Evolutionary conservation across 768 basidiomycete species (phyloP).

Genomic region (Nevesoporus exiguus): DNA sequence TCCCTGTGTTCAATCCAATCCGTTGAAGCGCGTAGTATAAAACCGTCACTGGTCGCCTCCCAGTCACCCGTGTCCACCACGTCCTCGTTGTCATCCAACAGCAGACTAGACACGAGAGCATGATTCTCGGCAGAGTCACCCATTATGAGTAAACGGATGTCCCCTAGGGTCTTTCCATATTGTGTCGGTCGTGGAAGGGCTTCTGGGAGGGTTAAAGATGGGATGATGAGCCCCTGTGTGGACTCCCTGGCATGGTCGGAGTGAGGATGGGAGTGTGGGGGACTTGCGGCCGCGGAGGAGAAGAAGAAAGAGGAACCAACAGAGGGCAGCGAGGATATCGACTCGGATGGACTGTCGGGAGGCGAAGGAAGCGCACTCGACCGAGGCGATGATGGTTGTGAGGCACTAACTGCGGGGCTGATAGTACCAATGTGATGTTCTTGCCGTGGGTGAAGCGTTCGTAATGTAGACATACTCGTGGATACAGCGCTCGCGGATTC

Average conservation of each 20-base stretch:
- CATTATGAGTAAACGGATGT: slow-evolving; percentile 54
- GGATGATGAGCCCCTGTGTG: slow-evolving; percentile 62
- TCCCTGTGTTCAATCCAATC: slow-evolving; percentile 70
- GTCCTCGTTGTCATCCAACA: slow-evolving; percentile 66
- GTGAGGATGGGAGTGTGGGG: slow-evolving; percentile 48
- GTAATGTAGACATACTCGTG: slow-evolving; percentile 41
- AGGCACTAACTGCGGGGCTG: slow-evolving; percentile 19
- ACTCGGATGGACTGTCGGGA: slow-evolving; percentile 60
- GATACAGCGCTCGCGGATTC: slow-evolving; percentile 19
- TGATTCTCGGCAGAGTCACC: slow-evolving; percentile 37
- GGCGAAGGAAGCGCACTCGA: slow-evolving; percentile 53
- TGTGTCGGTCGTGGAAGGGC: slow-evolving; percentile 61
- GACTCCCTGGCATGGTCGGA: slow-evolving; percentile 38
- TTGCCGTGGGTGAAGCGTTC: slow-evolving; percentile 30
- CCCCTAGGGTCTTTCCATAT: slow-evolving; percentile 66
- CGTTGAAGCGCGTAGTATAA: slow-evolving; percentile 56
- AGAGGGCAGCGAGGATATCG: slow-evolving; percentile 68
- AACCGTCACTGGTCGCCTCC: slow-evolving; percentile 47
- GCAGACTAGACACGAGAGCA: slow-evolving; percentile 41
- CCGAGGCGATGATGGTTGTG: slow-evolving; percentile 46
- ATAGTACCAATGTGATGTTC: slow-evolving; percentile 11
- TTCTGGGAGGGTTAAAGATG: slow-evolving; percentile 60
- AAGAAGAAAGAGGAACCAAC: slow-evolving; percentile 76
- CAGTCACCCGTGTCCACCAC: slow-evolving; percentile 59
- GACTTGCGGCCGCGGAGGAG: slow-evolving; percentile 68